Evolutionary conservation across 2,329 filamentous ascomycete genomes (phyloP).

Genomic region (Pseudopyrenochaeta lycopersici): DNA sequence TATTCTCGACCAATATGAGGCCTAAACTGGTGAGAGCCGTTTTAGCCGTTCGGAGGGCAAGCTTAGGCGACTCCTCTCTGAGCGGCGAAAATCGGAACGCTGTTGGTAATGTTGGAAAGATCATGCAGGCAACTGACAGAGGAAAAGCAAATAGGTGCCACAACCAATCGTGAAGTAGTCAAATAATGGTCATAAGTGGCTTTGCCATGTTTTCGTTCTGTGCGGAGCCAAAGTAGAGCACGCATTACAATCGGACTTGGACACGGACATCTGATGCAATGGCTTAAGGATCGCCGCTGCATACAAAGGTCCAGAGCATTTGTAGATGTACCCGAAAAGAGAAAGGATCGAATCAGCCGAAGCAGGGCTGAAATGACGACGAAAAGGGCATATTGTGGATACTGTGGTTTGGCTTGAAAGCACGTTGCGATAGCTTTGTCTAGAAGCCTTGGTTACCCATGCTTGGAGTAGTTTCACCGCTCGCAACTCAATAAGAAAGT

Average conservation of each 20-base stretch:
- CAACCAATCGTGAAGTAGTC: background rate
- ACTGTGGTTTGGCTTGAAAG: background rate
- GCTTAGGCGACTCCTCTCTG: constrained; percentile 12
- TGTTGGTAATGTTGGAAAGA: background rate
- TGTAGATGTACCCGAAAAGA: background rate
- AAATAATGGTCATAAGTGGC: background rate
- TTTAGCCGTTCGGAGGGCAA: constrained; percentile 16
- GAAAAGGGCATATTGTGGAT: background rate
- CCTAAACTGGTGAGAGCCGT: background rate
- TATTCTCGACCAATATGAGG: background rate
- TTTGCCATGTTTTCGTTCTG: background rate
- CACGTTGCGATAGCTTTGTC: background rate
- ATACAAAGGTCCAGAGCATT: background rate
- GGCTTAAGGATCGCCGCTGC: constrained; percentile 4
- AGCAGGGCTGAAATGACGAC: background rate
- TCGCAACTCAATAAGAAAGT: background rate
- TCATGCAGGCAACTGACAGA: background rate
- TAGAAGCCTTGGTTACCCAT: background rate
- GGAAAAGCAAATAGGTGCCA: background rate
- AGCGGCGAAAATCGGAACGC: constrained; percentile 6
- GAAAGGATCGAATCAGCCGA: background rate
- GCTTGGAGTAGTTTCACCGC: background rate
- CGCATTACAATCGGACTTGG: constrained; percentile 5
- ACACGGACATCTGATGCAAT: background rate
- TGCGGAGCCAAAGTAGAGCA: background rate